A percentile compares a stretch with the other conserved stretches of the same genome.
phyloP scores from a whole-genome alignment of 495 filamentous ascomycete species.

The Letharia lupina region DNA sequence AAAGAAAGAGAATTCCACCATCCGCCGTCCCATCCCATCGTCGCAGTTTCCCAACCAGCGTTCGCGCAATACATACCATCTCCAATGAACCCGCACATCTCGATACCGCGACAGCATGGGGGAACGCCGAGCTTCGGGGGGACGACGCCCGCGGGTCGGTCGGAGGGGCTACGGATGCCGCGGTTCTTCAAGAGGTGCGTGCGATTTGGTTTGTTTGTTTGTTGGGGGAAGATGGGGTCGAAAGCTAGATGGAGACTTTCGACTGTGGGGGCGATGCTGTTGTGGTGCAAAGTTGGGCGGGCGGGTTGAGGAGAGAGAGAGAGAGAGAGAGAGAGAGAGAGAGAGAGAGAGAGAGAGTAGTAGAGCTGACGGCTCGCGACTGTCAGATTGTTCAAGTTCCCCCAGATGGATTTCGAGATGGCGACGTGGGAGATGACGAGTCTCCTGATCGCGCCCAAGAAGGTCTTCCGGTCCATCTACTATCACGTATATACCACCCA shows the following conservation, averaged over 20 bases:
- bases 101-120: slow-evolving; percentile 52
- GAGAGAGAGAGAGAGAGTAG: neutral
- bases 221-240: too few species aligned
- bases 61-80: too few species aligned
- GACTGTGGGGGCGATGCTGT: too few species aligned
- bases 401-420: slow-evolving; percentile 66
- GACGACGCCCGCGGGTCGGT: slow-evolving; percentile 40
- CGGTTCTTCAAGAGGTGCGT: slow-evolving; percentile 48
- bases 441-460: slow-evolving; percentile 65
- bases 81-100: slow-evolving; percentile 57
- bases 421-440: slow-evolving; percentile 74
- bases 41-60: neutral
- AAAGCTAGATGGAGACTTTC: too few species aligned
- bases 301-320: neutral
- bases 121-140: slow-evolving; percentile 45
- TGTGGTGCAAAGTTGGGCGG: neutral
- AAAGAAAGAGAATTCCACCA: neutral
- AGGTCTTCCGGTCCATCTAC: slow-evolving; percentile 68
- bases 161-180: slow-evolving; percentile 48
- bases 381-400: slow-evolving; percentile 54
- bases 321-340: too few species aligned
- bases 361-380: neutral
- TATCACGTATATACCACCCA: slow-evolving; percentile 52
- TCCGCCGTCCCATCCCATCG: neutral
- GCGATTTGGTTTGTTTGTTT: too few species aligned